Evolutionary conservation across 495 filamentous ascomycete genomes (phyloP).

Genomic region (Xylaria acuta): DNA sequence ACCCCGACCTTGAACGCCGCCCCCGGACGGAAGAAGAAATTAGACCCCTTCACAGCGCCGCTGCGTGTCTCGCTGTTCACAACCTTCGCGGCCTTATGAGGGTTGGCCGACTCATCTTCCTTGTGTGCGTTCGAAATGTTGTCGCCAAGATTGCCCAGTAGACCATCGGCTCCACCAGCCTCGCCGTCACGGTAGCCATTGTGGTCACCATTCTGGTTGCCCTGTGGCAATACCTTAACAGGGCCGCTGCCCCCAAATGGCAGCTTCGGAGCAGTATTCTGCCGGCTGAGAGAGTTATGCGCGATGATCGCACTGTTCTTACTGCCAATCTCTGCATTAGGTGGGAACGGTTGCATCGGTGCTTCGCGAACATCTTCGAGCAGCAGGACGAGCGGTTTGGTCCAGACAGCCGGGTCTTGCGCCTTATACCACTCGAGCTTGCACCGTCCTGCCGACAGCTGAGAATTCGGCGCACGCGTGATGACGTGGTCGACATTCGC

Average conservation of each 20-base stretch:
- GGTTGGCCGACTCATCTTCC: conserved; percentile 19
- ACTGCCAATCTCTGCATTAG: conserved; percentile 26
- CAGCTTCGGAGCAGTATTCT: not conserved
- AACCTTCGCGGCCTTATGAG: conserved; percentile 6
- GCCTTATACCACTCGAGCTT: conserved; percentile 30
- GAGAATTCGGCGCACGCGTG: conserved; percentile 41
- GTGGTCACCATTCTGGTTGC: conserved; percentile 3
- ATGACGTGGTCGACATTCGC: conserved; percentile 49
- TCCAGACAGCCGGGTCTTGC: conserved; percentile 6
- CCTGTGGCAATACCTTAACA: not conserved
- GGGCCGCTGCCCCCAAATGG: not conserved
- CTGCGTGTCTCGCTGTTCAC: conserved; percentile 22
- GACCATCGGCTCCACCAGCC: not conserved
- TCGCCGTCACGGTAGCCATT: conserved; percentile 1
- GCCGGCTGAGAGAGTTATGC: not conserved
- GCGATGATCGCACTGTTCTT: conserved; percentile 24
- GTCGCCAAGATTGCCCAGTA: not conserved
- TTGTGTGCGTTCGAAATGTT: not conserved
- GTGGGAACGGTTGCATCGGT: conserved; percentile 45
- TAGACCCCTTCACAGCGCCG: conserved; percentile 16
- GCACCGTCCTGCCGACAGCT: conserved; percentile 38
- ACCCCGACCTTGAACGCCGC: conserved; percentile 41
- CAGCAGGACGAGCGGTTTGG: conserved; percentile 34
- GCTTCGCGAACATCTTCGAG: conserved; percentile 38
- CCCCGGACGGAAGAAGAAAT: conserved; percentile 46